Evolutionary conservation across 805 yeast genomes (phyloP), one percentile per base, ranked within the genome.

Genomic region (Pichia kluyveri): DNA sequence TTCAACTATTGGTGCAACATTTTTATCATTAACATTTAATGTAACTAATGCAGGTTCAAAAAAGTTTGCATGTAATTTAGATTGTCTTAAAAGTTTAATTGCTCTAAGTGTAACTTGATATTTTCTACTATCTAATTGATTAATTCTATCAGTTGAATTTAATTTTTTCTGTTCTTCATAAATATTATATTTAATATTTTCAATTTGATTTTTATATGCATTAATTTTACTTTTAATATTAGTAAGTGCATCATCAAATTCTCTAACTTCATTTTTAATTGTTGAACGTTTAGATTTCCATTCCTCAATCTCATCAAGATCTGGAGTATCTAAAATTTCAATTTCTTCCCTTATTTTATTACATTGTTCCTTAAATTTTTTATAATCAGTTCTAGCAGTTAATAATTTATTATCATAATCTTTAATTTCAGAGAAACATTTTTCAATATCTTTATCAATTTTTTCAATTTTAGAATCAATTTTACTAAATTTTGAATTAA

Each of bases 41-140:
- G 84, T 71, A 28, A 88, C 68, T 9, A 82, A 63, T 0, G 97
- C 90, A 1, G 96, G 95, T 57, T 85, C 95, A 49, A 70, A 77
- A 46, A 85, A 77, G n/a, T 44, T 38, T 12, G 39, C 36, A 2
- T 51, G 41, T 7, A 63, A 59, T 19, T 68, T 47, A 15, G 40
- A 55, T 14, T 66, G 53, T 42, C 83, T 69, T 40, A 83, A 59
- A 15, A 67, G 56, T 28, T 59, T 48, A 2, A 80, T 69, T 9
- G 78, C 74, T 17, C 63, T 68, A 40, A 58, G 53, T 42, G 66
- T 18, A 46, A 47, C 38, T 2, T 47, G 46, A 60, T 66, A 45
- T 49, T 60, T 43, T 49, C 54, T 55, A 8, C 54, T 56, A 42
- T 74, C 73, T 26, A 83, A 59, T 4, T 77, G 56, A 15, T 67